Evolutionary conservation across 83 land plant genomes (phyloP).

Genomic region (Isoetes engelmannii): DNA sequence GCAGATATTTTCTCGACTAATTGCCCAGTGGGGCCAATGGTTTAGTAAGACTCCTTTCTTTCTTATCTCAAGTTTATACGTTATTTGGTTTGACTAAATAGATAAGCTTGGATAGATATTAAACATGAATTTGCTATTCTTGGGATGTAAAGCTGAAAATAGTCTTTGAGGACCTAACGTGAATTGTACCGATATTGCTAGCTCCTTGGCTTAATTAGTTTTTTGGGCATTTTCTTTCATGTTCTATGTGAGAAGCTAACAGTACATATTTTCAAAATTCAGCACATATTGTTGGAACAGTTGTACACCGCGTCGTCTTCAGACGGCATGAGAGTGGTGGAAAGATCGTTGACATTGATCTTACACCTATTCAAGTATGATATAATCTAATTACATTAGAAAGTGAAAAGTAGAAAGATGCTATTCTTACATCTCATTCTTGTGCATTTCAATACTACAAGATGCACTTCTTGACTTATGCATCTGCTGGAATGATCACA

Average conservation of each 20-base stretch:
- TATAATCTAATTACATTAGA: neutral
- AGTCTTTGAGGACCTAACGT: neutral
- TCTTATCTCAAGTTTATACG: neutral
- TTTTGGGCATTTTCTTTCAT: neutral
- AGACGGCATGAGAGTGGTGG: slow-evolving; percentile 28
- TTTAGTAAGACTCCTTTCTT: slow-evolving; percentile 39
- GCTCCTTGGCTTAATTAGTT: neutral
- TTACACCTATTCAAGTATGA: slow-evolving; percentile 58
- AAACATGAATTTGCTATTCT: neutral
- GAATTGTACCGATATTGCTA: neutral
- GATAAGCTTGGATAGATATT: neutral
- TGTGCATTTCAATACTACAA: too few relatives aligned
- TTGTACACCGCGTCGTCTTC: slow-evolving; percentile 27
- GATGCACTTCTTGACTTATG: too few relatives aligned
- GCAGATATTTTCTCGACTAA: slow-evolving; percentile 49
- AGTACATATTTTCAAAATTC: slow-evolving; percentile 57
- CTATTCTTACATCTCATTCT: too few relatives aligned
- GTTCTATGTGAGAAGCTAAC: slow-evolving; percentile 26
- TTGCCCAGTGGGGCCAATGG: slow-evolving; percentile 86
- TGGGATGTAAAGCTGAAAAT: neutral
- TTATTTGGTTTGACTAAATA: neutral
- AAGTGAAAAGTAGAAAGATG: too few relatives aligned
- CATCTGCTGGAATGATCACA: too few relatives aligned
- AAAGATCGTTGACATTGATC: slow-evolving; percentile 23
- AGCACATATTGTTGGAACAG: slow-evolving; percentile 49